Evolutionary conservation across 805 yeast species (phyloP), one percentile per base, ranked within the genome.

Genomic region (Blastobotrys terrestris): DNA sequence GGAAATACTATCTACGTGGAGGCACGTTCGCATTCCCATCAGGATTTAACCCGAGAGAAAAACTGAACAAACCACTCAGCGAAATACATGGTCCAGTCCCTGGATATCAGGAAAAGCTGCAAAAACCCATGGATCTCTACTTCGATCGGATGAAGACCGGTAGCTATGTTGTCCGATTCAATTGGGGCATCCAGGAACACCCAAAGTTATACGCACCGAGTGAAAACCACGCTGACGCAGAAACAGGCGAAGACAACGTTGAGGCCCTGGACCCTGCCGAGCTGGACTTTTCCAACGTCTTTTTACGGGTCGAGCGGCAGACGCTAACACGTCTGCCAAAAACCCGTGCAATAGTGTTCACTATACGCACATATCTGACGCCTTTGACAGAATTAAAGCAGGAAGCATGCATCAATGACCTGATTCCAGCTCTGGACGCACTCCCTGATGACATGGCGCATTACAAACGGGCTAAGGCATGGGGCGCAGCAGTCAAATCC

Each of bases 81-180:
- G 69, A 64, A 46, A 77, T 86, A 54, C 95, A 86, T 62, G 76
- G 69, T 2, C 91, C 91, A 0, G 91, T 86, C 1, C 95, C 94
- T 0, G 78, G 77, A 54, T 86, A 86, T 60, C 65, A 71, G 50
- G 67, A 76, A 18, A 76, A 80, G 56, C 70, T 86, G 44, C 76
- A 78, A 63, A 59, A 73, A 3, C 78, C 86, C 19, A 86, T 86
- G 92, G 80, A 79, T 61, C 77, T 75, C 58, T 86, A 81, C 63
- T 86, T 86, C 64, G 71, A 73, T 22, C 75, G 80, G 55, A 63
- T 85, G 55, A 72, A 75, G 57, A 76, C 79, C 2, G 72, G 75
- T 31, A 78, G 79, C 52, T 74, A 75, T 48, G 84, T 85, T 62
- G 79, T 78, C 54, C 74, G 94, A 53, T 75, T 75, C 59, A 86